Conservation (phyloP, 2,329 filamentous ascomycete species). For the Xylariomycetidae sp. region DNA sequence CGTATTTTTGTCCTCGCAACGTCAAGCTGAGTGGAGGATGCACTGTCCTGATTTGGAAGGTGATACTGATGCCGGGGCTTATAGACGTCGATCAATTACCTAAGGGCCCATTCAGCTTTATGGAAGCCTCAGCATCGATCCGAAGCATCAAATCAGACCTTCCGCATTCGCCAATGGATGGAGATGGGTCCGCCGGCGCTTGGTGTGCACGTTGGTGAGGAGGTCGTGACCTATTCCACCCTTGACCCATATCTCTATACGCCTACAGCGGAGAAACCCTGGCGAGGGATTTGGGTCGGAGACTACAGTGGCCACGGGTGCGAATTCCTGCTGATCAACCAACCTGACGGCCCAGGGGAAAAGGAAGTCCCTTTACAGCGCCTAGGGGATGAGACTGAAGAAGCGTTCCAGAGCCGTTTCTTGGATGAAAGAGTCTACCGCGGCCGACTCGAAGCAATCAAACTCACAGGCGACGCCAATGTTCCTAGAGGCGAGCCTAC, state of each 20-base stretch:
- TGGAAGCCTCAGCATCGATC: slow-evolving; percentile 37
- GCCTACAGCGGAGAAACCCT: slow-evolving; percentile 74
- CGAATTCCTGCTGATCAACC: slow-evolving; percentile 80
- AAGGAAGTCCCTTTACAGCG: slow-evolving; percentile 37
- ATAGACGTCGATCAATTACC: slow-evolving; percentile 13
- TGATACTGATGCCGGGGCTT: too few relatives aligned
- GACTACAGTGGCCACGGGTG: slow-evolving; percentile 86
- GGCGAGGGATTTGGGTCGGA: slow-evolving; percentile 86
- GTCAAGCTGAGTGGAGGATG: too few relatives aligned
- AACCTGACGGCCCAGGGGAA: slow-evolving; percentile 61
- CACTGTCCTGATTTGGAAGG: too few relatives aligned
- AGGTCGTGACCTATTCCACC: slow-evolving; percentile 62
- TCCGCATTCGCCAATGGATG: slow-evolving; percentile 73
- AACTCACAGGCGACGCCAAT: slow-evolving; percentile 87
- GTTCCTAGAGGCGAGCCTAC: slow-evolving; percentile 82
- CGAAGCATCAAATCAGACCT: slow-evolving; percentile 65
- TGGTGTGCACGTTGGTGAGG: slow-evolving; percentile 49
- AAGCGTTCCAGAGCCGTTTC: slow-evolving; percentile 41
- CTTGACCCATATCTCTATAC: slow-evolving; percentile 72
- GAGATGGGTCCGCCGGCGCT: slow-evolving; percentile 49
- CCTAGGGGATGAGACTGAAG: slow-evolving; percentile 36
- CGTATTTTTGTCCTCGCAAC: too few relatives aligned
- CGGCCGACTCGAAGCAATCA: slow-evolving; percentile 75
- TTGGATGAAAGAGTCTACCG: slow-evolving; percentile 48
- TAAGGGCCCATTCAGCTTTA: slow-evolving; percentile 17